phyloP scores from a whole-genome alignment of 371 early-diverging fungal species.

The Haplosporangium sp. region DNA sequence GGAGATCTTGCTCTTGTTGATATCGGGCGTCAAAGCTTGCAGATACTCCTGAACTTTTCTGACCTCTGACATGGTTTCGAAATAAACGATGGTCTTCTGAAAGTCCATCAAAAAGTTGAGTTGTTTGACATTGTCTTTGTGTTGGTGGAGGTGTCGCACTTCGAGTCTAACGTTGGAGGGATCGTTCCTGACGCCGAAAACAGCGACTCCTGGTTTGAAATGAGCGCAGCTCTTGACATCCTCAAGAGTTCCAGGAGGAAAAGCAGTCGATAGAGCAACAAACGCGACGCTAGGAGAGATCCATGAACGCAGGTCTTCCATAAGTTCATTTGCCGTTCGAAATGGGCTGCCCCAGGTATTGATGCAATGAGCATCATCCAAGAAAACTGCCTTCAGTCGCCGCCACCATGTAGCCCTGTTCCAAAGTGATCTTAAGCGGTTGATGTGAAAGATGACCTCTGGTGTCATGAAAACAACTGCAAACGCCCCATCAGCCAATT shows the following conservation, averaged over 20 bases:
- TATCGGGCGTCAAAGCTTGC: too few relatives aligned
- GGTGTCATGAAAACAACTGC: slow-evolving; percentile 7
- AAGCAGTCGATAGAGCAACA: slow-evolving; percentile 6
- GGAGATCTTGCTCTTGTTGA: too few relatives aligned
- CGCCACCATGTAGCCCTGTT: background rate
- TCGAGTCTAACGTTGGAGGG: too few relatives aligned
- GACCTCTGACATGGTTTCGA: too few relatives aligned
- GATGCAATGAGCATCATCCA: slow-evolving; percentile 15
- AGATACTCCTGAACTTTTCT: too few relatives aligned
- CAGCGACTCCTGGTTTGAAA: too few relatives aligned
- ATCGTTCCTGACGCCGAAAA: too few relatives aligned
- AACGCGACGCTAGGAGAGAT: slow-evolving; percentile 7
- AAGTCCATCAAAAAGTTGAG: too few relatives aligned
- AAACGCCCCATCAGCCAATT: background rate
- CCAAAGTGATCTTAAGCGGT: slow-evolving; percentile 1
- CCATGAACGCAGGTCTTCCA: background rate
- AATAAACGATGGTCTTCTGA: too few relatives aligned
- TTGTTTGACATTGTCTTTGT: too few relatives aligned
- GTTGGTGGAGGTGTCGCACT: too few relatives aligned
- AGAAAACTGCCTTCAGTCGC: background rate
- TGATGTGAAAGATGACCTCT: slow-evolving; percentile 3
- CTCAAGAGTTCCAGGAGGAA: slow-evolving; percentile 1
- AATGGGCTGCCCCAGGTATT: background rate
- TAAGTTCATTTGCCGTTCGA: background rate
- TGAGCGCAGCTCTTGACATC: background rate